A percentile compares a stretch with the other conserved stretches of the same genome.
Conservation (phyloP, 1,284 basidiomycete genomes). For the Ceratobasidium sp. region DNA sequence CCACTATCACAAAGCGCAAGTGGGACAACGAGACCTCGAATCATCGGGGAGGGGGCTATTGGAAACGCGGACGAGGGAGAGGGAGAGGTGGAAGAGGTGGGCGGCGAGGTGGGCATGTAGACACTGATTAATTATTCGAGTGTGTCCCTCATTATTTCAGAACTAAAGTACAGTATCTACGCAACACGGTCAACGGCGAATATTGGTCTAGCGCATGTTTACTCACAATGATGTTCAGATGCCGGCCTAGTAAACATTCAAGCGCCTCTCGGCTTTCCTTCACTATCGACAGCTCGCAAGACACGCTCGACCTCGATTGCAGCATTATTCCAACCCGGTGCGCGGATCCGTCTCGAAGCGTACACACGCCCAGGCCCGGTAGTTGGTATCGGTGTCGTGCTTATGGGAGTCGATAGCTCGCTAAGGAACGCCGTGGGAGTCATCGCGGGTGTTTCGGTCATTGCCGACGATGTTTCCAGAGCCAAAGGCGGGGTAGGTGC, state of each 20-base stretch:
- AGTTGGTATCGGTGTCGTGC: neutral
- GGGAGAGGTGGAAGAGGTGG: constrained; percentile 16
- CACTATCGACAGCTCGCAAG: constrained; percentile 25
- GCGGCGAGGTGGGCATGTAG: constrained; percentile 6
- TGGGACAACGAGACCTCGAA: constrained; percentile 2
- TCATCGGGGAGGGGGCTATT: constrained; percentile 1
- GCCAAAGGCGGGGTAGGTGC: neutral
- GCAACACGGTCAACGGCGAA: neutral
- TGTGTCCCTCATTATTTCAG: neutral
- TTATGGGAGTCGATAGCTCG: constrained; percentile 2
- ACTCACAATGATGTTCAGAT: constrained; percentile 20
- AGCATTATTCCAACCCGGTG: constrained; percentile 37
- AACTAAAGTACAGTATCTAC: constrained; percentile 14
- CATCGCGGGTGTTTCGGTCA: constrained; percentile 33
- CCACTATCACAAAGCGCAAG: constrained; percentile 8
- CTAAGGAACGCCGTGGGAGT: constrained; percentile 29
- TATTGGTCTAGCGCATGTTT: neutral
- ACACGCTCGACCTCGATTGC: constrained; percentile 40
- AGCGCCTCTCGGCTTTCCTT: neutral
- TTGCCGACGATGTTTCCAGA: constrained; percentile 35
- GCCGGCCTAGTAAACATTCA: constrained; percentile 2
- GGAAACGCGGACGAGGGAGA: constrained; percentile 23
- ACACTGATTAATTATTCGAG: neutral
- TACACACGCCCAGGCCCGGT: constrained; percentile 18
- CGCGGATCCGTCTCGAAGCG: constrained; percentile 31